A percentile compares a stretch with the other conserved stretches of the same genome.
Conservation (phyloP, 2,329 filamentous ascomycete genomes). For the Graphium sp. region DNA sequence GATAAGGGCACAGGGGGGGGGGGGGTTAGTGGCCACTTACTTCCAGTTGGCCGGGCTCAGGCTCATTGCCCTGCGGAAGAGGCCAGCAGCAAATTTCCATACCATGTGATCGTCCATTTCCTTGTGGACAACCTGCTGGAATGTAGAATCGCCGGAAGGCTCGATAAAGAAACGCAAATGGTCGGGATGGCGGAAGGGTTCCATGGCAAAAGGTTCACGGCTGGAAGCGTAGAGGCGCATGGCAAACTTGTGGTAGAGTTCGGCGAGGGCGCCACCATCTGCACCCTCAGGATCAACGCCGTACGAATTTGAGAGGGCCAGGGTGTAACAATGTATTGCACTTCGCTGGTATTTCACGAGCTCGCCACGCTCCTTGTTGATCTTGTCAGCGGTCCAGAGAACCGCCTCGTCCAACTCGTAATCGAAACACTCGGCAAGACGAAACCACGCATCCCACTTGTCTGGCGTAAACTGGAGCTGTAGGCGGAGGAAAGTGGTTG, state of each 20-base stretch:
- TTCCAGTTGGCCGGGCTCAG: slow-evolving; percentile 40
- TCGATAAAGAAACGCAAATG: slow-evolving; percentile 41
- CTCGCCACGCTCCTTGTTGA: slow-evolving; percentile 67
- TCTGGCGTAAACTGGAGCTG: slow-evolving; percentile 71
- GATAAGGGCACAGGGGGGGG: too few species aligned
- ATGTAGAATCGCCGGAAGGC: slow-evolving; percentile 28
- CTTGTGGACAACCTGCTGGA: slow-evolving; percentile 32
- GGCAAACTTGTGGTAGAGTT: slow-evolving; percentile 42
- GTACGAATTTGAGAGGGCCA: slow-evolving; percentile 39
- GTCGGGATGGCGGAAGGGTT: slow-evolving; percentile 39
- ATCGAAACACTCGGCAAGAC: slow-evolving; percentile 74
- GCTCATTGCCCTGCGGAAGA: slow-evolving; percentile 38
- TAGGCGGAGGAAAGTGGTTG: slow-evolving; percentile 61
- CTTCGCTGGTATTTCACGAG: slow-evolving; percentile 60
- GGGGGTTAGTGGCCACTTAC: too few species aligned
- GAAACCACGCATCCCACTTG: slow-evolving; percentile 83
- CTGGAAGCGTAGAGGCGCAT: slow-evolving; percentile 47
- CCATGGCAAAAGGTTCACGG: slow-evolving; percentile 45
- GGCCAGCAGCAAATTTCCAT: slow-evolving; percentile 40
- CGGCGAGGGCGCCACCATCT: slow-evolving; percentile 35
- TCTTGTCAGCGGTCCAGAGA: slow-evolving; percentile 78
- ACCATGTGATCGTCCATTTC: slow-evolving; percentile 43
- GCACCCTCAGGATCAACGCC: slow-evolving; percentile 18
- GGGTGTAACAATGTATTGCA: slow-evolving; percentile 65
- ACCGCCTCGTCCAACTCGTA: slow-evolving; percentile 77